A percentile compares a stretch with the other conserved stretches of the same genome.
These are phyloP conservation scores for Stephania cephalantha DNA, from an alignment of 164 flowering plant genomes.

Conservation along the genomic window DNA sequence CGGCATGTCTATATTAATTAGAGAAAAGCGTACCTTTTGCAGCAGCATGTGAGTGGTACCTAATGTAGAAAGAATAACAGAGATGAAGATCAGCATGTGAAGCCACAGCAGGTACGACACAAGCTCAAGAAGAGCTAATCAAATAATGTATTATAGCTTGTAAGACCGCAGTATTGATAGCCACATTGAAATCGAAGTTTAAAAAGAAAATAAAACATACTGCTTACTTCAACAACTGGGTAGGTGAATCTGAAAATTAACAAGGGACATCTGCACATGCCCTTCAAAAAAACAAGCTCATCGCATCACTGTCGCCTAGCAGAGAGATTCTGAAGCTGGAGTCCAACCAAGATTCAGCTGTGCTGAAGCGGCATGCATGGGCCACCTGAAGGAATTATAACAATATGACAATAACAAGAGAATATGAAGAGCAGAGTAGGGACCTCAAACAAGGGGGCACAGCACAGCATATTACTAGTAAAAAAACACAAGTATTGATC, in stretches of 20 bases:
- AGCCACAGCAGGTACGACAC: not conserved
- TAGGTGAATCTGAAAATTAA: not conserved
- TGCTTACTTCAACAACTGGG: not conserved
- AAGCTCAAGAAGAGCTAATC: no score
- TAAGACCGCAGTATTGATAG: no score
- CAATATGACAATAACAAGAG: not conserved
- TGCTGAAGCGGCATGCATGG: not conserved
- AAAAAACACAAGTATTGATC: not conserved
- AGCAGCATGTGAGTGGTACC: not conserved
- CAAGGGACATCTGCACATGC: not conserved
- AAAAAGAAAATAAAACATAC: not conserved
- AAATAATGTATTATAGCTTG: no score
- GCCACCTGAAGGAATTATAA: not conserved
- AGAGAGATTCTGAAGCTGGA: not conserved
- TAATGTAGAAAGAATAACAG: not conserved
- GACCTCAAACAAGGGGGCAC: not conserved
- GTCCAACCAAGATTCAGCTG: not conserved
- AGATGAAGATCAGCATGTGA: not conserved
- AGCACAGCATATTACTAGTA: not conserved
- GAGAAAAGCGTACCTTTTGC: not conserved
- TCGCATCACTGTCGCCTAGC: not conserved
- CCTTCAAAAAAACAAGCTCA: not conserved
- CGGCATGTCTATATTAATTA: not conserved
- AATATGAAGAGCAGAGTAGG: not conserved
- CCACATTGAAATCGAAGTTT: no score